Evolutionary conservation across 2,329 filamentous ascomycete genomes (phyloP).

Genomic region (Clarireedia hainanense): DNA sequence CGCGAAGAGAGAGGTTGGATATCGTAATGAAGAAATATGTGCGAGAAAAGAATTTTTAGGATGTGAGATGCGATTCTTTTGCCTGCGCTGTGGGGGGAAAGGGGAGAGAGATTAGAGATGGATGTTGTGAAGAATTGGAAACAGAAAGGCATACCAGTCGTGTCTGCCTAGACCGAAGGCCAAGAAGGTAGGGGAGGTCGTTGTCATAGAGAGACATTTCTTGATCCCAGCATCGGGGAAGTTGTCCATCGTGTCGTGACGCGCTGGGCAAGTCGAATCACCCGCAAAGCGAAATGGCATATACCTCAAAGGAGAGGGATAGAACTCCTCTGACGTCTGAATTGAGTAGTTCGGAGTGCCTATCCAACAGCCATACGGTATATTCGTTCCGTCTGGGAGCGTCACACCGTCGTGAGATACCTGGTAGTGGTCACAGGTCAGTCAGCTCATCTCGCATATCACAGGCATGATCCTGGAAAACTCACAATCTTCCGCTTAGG

Average conservation of each 20-base stretch:
- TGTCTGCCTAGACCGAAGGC: neutral
- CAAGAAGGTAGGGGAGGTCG: neutral
- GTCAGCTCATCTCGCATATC: neutral
- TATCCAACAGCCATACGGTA: neutral
- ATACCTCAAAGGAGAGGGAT: neutral
- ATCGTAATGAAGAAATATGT: neutral
- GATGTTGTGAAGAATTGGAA: neutral
- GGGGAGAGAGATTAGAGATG: neutral
- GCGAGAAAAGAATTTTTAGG: neutral
- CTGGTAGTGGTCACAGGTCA: neutral
- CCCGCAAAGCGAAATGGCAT: neutral
- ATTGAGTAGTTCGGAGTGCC: neutral
- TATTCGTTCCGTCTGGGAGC: neutral
- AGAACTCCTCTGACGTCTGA: neutral
- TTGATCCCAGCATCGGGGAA: too few species aligned
- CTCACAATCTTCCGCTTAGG: neutral
- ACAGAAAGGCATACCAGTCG: neutral
- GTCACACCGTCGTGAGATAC: neutral
- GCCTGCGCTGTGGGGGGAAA: neutral
- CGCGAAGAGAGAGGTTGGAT: neutral
- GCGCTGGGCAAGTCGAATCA: neutral
- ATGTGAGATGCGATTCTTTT: neutral
- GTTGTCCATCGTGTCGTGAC: too few species aligned
- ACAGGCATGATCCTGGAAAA: neutral
- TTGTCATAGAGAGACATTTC: neutral